A percentile compares a stretch with the other conserved stretches of the same genome.
These are phyloP conservation scores for Fraxinus latifolia DNA, from an alignment of 305 asterid species.

Conservation along the genomic window DNA sequence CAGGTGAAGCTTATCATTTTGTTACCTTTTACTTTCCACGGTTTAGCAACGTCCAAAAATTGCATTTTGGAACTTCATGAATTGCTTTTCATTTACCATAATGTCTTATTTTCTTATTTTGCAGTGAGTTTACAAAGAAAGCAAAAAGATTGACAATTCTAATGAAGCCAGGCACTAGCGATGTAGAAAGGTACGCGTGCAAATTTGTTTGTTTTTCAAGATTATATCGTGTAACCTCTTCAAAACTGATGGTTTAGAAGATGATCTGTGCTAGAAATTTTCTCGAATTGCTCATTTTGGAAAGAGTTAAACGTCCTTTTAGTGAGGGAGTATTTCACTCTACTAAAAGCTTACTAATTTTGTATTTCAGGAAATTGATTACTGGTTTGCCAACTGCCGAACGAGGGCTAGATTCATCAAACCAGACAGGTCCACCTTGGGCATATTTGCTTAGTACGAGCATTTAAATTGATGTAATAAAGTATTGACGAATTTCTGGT, in stretches of 20 bases:
- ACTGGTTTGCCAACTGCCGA: constrained; percentile 68
- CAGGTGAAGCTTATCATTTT: constrained; percentile 40
- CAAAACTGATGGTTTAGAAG: neutral
- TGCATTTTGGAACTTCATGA: neutral
- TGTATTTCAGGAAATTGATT: constrained; percentile 57
- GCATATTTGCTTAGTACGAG: constrained; percentile 55
- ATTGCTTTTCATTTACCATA: constrained; percentile 13
- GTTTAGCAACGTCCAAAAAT: neutral
- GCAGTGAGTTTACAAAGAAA: constrained; percentile 39
- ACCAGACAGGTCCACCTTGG: constrained; percentile 62
- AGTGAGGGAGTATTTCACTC: neutral
- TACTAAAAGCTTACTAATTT: constrained; percentile 18
- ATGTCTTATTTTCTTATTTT: neutral
- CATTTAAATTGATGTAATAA: neutral
- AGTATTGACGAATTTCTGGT: constrained; percentile 6
- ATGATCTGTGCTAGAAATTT: neutral
- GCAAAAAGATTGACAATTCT: constrained; percentile 35
- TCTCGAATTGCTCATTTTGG: neutral
- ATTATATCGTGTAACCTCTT: neutral
- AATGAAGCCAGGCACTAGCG: constrained; percentile 28
- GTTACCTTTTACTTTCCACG: neutral
- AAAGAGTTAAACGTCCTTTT: neutral
- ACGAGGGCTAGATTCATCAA: constrained; percentile 77
- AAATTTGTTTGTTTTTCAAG: neutral
- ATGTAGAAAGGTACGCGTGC: constrained; percentile 24